phyloP scores from a whole-genome alignment of 192 early-diverging fungal genomes.

The Coemansia sp. region DNA sequence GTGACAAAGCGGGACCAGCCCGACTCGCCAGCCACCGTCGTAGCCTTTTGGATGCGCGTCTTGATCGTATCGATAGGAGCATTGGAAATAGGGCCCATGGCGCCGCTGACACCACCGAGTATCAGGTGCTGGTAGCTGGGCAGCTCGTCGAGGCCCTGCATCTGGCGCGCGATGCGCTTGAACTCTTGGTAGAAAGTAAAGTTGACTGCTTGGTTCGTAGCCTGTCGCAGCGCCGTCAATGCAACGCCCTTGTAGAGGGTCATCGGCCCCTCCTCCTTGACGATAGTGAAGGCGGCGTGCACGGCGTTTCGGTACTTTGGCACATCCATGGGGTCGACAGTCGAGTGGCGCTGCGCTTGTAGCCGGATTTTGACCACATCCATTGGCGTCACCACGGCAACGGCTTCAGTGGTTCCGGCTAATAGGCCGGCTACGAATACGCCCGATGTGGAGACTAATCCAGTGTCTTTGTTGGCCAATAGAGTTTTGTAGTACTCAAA shows the following conservation, averaged over 20 bases:
- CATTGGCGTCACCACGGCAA: conserved; percentile 96
- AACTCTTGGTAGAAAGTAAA: conserved; percentile 96
- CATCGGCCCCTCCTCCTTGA: conserved; percentile 83
- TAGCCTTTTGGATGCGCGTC: conserved; percentile 92
- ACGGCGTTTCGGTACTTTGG: conserved; percentile 96
- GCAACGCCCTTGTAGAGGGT: conserved; percentile 94
- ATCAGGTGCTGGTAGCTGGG: conserved; percentile 89
- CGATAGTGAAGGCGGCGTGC: conserved; percentile 87
- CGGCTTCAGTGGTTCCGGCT: conserved; percentile 92
- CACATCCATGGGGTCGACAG: conserved; percentile 92
- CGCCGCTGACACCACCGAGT: conserved; percentile 87
- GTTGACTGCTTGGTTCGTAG: conserved; percentile 98
- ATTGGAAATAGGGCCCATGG: conserved; percentile 91
- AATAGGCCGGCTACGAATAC: conserved; percentile 84
- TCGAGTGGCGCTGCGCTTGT: conserved; percentile 94
- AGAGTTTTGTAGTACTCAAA: conserved; percentile 91
- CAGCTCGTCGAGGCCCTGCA: conserved; percentile 69
- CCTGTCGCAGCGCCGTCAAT: conserved; percentile 90
- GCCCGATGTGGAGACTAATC: conserved; percentile 62
- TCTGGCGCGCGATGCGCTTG: conserved; percentile 69
- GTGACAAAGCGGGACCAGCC: conserved; percentile 77
- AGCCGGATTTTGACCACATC: conserved; percentile 99
- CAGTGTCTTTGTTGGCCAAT: conserved; percentile 64
- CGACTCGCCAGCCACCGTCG: conserved; percentile 61
- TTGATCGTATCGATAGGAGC: conserved; percentile 98